Conservation (phyloP, 345 rosid genomes). For the Hevea brasiliensis region DNA sequence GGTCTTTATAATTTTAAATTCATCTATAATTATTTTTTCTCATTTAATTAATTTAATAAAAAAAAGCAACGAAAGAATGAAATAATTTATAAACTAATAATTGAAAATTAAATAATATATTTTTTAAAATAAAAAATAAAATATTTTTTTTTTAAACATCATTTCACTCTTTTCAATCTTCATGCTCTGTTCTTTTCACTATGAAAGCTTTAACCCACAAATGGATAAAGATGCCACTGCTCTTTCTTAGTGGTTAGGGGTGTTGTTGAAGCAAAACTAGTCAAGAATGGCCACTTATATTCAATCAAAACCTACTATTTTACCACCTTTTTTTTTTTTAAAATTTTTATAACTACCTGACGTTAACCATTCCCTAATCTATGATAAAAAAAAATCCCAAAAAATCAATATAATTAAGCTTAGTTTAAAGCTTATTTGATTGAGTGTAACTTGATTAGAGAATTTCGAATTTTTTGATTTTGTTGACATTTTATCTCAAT, state of each 20-base stretch:
- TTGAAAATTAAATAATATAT: no score
- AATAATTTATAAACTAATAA: no score
- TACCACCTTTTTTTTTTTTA: neutral
- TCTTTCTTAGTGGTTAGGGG: constrained; percentile 27
- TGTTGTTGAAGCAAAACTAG: constrained; percentile 10
- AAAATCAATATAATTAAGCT: neutral
- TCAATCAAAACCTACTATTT: no score
- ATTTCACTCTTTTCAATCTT: constrained; percentile 6
- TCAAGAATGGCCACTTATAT: neutral
- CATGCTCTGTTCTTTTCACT: constrained; percentile 49
- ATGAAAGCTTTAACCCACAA: constrained; percentile 18
- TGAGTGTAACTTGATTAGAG: no score
- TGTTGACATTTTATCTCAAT: no score
- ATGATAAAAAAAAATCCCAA: neutral
- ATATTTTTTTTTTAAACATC: constrained; percentile 2
- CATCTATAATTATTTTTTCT: no score
- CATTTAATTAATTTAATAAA: no score
- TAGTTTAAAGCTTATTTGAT: no score
- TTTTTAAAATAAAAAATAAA: neutral
- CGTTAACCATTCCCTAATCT: constrained; percentile 2
- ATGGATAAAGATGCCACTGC: constrained; percentile 31
- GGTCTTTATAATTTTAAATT: no score
- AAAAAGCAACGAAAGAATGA: no score
- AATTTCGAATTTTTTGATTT: no score
- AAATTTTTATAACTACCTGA: neutral